Percentiles rank a stretch among this genome's conserved stretches.
Evolutionary conservation across 306 rosid species (phyloP).

Genomic region (Oxytropis ochrocephala): DNA sequence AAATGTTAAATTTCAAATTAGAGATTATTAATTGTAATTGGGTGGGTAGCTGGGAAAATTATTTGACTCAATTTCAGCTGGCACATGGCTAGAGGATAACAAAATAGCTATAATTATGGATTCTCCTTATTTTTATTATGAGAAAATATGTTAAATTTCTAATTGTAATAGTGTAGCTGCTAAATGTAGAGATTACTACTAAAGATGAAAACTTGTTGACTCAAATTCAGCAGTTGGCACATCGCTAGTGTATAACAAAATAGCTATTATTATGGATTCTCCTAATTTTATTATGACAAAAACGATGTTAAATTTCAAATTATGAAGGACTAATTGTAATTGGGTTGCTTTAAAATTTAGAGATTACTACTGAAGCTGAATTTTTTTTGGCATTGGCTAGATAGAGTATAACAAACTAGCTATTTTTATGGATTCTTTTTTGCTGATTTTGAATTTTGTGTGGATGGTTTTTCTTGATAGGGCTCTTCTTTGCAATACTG

Average conservation of each 20-base stretch:
- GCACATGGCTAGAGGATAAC: no score
- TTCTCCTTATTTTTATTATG: no score
- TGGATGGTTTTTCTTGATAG: conserved; percentile 33
- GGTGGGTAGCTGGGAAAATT: conserved; percentile 5
- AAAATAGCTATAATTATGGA: no score
- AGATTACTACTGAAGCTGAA: neutral
- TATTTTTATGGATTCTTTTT: neutral
- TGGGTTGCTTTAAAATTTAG: conserved; percentile 9
- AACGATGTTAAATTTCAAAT: neutral
- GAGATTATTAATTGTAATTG: neutral
- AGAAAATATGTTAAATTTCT: neutral
- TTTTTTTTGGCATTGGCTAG: neutral
- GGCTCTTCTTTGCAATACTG: conserved; percentile 80
- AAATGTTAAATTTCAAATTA: neutral
- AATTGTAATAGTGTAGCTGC: conserved; percentile 16
- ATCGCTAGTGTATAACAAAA: no score
- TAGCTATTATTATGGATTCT: no score
- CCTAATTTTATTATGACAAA: neutral
- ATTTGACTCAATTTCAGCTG: no score
- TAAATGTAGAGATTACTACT: neutral
- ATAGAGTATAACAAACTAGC: neutral
- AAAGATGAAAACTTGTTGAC: no score
- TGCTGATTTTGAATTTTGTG: conserved; percentile 9
- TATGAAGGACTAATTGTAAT: neutral
- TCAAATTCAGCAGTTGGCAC: no score